Conservation (phyloP, 352 stramenopile genomes). For the Halophytophthora batemanensis region DNA sequence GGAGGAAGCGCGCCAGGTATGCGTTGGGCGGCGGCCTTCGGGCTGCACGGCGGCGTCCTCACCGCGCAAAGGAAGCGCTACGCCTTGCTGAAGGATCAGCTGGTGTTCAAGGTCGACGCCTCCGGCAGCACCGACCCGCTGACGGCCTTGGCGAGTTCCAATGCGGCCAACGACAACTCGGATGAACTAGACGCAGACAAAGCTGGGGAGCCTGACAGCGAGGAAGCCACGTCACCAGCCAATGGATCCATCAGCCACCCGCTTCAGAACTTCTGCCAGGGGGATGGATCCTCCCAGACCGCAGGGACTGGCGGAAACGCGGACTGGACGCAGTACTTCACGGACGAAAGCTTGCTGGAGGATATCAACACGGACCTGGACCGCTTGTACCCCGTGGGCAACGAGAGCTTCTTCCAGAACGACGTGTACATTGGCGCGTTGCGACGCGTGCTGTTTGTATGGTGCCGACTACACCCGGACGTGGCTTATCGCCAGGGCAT, state of each 20-base stretch:
- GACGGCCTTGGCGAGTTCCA: constrained; percentile 23
- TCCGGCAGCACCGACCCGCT: constrained; percentile 45
- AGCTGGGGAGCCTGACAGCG: constrained; percentile 2
- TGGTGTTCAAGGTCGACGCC: constrained; percentile 68
- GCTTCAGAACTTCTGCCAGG: background rate
- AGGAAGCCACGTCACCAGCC: background rate
- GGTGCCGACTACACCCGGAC: constrained; percentile 75
- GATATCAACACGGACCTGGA: constrained; percentile 85
- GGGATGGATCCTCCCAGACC: background rate
- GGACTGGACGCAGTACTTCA: constrained; percentile 65
- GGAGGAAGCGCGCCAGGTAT: constrained; percentile 3
- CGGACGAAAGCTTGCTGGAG: constrained; percentile 59
- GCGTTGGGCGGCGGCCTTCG: constrained; percentile 22
- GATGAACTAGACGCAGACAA: constrained; percentile 2
- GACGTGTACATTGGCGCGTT: constrained; percentile 55
- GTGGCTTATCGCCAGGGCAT: constrained; percentile 86
- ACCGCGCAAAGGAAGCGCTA: constrained; percentile 40
- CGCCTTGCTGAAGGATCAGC: constrained; percentile 46
- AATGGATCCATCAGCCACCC: background rate
- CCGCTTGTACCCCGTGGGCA: constrained; percentile 65
- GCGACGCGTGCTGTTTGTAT: constrained; percentile 79
- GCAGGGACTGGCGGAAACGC: background rate
- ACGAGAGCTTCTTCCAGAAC: constrained; percentile 79
- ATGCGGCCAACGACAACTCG: background rate
- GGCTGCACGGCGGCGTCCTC: constrained; percentile 14